These are phyloP conservation scores for Trypanosoma congolense DNA, from an alignment of 208 protist genomes.

Conservation along the genomic window DNA sequence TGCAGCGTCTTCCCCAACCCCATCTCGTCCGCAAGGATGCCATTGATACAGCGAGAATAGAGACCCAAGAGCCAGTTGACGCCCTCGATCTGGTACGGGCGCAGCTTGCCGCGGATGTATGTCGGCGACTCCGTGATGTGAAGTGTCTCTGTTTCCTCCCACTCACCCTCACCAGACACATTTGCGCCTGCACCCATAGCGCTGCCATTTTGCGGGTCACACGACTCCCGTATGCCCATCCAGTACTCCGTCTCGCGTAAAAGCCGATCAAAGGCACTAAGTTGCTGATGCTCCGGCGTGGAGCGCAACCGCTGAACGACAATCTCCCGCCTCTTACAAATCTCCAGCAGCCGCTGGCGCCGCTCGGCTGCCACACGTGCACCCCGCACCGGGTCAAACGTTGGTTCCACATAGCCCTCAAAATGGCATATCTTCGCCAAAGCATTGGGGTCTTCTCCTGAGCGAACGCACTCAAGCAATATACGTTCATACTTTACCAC, in stretches of 20 bases:
- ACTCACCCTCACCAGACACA: slow-evolving; percentile 34
- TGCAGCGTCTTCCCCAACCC: slow-evolving; percentile 97
- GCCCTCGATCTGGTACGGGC: slow-evolving; percentile 97
- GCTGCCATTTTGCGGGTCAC: slow-evolving; percentile 12
- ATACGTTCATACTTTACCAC: slow-evolving; percentile 80
- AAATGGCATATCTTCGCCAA: slow-evolving; percentile 42
- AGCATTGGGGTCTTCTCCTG: slow-evolving; percentile 64
- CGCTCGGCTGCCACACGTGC: slow-evolving; percentile 35
- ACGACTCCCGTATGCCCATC: slow-evolving; percentile 78
- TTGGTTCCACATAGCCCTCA: slow-evolving; percentile 66
- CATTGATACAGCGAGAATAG: slow-evolving; percentile 95
- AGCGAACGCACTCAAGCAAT: slow-evolving; percentile 62
- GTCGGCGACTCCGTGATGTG: slow-evolving; percentile 80
- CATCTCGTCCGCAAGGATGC: slow-evolving; percentile 99
- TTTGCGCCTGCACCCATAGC: slow-evolving; percentile 2
- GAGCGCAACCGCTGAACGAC: slow-evolving; percentile 63
- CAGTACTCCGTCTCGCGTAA: slow-evolving; percentile 84
- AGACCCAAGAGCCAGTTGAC: slow-evolving; percentile 98
- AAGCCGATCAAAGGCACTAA: slow-evolving; percentile 68
- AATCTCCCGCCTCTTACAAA: slow-evolving; percentile 51
- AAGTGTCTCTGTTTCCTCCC: slow-evolving; percentile 49
- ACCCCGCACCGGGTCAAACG: slow-evolving; percentile 42
- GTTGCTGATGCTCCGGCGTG: slow-evolving; percentile 51
- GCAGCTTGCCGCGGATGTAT: slow-evolving; percentile 90
- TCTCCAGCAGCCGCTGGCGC: slow-evolving; percentile 29